A percentile compares a stretch with the other conserved stretches of the same genome.
phyloP scores from a whole-genome alignment of 495 filamentous ascomycete species.

The Hypoxylon rickii region DNA sequence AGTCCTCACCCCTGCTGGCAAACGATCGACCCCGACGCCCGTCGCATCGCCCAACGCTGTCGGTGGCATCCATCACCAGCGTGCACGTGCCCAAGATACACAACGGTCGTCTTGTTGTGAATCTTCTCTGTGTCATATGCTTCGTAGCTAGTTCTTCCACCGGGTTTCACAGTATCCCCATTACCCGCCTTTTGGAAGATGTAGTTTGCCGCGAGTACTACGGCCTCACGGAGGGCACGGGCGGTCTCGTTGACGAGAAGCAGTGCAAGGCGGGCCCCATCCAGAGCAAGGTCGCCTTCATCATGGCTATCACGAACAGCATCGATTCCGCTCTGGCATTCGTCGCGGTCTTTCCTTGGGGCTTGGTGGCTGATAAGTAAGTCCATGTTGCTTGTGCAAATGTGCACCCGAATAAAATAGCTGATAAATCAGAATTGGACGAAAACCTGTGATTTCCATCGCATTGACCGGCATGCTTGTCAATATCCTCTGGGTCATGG shows the following conservation, averaged over 20 bases:
- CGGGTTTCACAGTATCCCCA: constrained; percentile 25
- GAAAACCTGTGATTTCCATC: constrained; percentile 46
- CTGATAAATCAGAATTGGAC: constrained; percentile 48
- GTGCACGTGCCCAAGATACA: constrained; percentile 21
- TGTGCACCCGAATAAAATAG: constrained; percentile 42
- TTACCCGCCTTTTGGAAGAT: constrained; percentile 36
- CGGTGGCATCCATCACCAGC: constrained; percentile 22
- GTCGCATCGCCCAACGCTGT: constrained; percentile 8
- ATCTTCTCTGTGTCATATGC: constrained; percentile 22
- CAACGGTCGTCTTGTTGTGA: constrained; percentile 12
- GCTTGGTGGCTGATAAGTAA: constrained; percentile 36
- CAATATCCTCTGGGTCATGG: constrained; percentile 40
- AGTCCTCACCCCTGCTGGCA: constrained; percentile 9
- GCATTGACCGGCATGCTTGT: constrained; percentile 41
- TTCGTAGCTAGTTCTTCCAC: constrained; percentile 14
- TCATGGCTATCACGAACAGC: constrained; percentile 35
- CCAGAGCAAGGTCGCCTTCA: constrained; percentile 40
- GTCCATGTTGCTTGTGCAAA: background rate
- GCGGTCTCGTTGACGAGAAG: constrained; percentile 38
- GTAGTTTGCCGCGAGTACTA: constrained; percentile 42
- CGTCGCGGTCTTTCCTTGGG: constrained; percentile 36
- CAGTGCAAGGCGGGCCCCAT: constrained; percentile 42
- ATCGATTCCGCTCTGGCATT: constrained; percentile 26
- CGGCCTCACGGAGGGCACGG: constrained; percentile 5
- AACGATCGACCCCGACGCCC: constrained; percentile 4